Conservation (phyloP, 108 stramenopile genomes). For the Cyclotella baltica region DNA sequence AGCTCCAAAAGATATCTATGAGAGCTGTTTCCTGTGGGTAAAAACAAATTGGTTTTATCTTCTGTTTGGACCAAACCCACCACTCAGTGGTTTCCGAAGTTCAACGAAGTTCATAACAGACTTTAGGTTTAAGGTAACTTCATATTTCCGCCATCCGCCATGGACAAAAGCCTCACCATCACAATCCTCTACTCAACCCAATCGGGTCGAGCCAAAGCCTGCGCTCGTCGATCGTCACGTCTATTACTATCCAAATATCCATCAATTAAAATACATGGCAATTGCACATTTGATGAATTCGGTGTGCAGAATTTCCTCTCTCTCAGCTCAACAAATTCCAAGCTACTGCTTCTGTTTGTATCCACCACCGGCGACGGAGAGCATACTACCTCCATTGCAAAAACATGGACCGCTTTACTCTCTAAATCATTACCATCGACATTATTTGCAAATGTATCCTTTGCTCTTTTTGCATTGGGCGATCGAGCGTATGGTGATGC, state of each 20-base stretch:
- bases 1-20: no score
- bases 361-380: conserved; percentile 90
- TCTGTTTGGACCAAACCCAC: no score
- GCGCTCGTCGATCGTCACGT: conserved; percentile 78
- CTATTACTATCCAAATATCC: conserved; percentile 47
- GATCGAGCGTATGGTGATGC: conserved; percentile 87
- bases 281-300: conserved; percentile 69
- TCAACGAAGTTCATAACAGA: no score
- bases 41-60: no score
- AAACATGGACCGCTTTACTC: conserved; percentile 70
- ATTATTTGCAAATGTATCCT: conserved; percentile 50
- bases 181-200: conserved; percentile 82
- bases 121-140: no score
- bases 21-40: no score
- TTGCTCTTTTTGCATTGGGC: conserved; percentile 82
- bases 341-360: conserved; percentile 70
- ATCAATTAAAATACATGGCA: conserved; percentile 40
- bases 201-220: conserved; percentile 84
- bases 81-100: no score
- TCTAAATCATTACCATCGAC: conserved; percentile 64
- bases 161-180: background rate
- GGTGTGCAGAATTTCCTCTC: conserved; percentile 39
- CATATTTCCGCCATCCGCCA: no score
- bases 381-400: conserved; percentile 72
- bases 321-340: conserved; percentile 2